These are phyloP conservation scores for Pleurostoma richardsiae DNA, from an alignment of 2,329 filamentous ascomycete genomes.

Conservation along the genomic window DNA sequence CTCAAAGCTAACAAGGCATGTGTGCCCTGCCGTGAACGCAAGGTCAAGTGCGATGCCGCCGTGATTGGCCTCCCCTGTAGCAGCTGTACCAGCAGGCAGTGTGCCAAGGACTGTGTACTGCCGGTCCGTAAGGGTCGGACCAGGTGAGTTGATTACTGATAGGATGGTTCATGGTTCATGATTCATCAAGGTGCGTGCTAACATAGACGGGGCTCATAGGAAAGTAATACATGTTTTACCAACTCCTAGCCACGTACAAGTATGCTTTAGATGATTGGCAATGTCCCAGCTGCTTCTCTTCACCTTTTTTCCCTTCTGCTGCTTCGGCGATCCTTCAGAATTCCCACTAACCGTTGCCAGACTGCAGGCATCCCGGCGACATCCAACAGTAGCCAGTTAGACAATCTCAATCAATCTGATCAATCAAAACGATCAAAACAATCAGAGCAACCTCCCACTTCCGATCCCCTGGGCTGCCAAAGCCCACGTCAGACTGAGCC, in stretches of 20 bases:
- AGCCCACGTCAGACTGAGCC: slow-evolving; percentile 13
- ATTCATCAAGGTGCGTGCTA: slow-evolving; percentile 8
- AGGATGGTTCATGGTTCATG: neutral
- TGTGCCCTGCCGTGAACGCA: slow-evolving; percentile 14
- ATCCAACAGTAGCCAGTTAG: slow-evolving; percentile 9
- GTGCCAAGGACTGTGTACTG: slow-evolving; percentile 13
- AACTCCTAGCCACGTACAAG: slow-evolving; percentile 6
- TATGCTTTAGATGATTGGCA: slow-evolving; percentile 1
- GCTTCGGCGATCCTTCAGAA: slow-evolving; percentile 1
- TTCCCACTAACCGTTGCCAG: slow-evolving; percentile 4
- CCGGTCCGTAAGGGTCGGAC: slow-evolving; percentile 13
- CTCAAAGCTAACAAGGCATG: slow-evolving; percentile 15
- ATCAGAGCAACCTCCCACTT: slow-evolving; percentile 8
- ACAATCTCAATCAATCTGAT: slow-evolving; percentile 8
- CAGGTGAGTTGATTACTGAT: slow-evolving; percentile 12
- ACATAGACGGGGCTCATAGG: slow-evolving; percentile 12
- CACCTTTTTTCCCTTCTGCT: slow-evolving; percentile 4
- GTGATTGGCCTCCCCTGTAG: slow-evolving; percentile 15
- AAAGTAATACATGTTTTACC: slow-evolving; percentile 12
- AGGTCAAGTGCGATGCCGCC: slow-evolving; percentile 17
- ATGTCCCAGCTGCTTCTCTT: slow-evolving; percentile 8
- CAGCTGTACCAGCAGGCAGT: slow-evolving; percentile 14
- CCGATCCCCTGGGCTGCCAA: slow-evolving; percentile 11
- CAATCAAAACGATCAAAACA: slow-evolving; percentile 1
- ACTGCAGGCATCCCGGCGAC: slow-evolving; percentile 9